phyloP scores from a whole-genome alignment of 805 yeast species.

The Debaryomyces prosopidis region DNA sequence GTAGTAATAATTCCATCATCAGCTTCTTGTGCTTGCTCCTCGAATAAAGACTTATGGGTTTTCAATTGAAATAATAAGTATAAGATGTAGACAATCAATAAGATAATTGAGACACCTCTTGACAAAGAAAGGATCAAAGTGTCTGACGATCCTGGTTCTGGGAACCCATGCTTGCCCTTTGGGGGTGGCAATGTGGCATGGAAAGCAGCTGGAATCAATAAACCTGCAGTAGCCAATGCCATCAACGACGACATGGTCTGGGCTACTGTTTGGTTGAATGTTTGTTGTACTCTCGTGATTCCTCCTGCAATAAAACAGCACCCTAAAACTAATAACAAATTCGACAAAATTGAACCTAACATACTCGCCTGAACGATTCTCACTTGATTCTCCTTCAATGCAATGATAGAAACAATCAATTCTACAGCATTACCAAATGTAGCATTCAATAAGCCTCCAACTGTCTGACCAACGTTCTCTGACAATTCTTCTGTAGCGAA shows the following conservation, averaged over 20 bases:
- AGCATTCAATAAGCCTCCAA: conserved; percentile 94
- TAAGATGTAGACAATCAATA: conserved; percentile 73
- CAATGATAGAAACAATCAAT: conserved; percentile 90
- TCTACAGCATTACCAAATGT: conserved; percentile 98
- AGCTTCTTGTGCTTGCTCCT: conserved; percentile 37
- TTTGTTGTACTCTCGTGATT: conserved; percentile 77
- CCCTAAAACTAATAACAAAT: conserved; percentile 87
- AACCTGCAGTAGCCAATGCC: conserved; percentile 86
- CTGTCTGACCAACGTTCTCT: conserved; percentile 82
- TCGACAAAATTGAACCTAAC: conserved; percentile 92
- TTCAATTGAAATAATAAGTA: conserved; percentile 85
- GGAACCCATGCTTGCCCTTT: conserved; percentile 37
- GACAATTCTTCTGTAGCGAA: conserved; percentile 93
- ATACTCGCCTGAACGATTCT: conserved; percentile 96
- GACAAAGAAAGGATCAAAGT: conserved; percentile 69
- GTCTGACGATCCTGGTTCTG: conserved; percentile 40
- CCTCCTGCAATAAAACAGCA: conserved; percentile 96
- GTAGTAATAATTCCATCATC: conserved; percentile 41
- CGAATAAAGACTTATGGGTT: conserved; percentile 80
- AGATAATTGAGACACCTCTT: conserved; percentile 80
- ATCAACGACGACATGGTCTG: conserved; percentile 95
- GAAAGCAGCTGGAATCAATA: conserved; percentile 95
- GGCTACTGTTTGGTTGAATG: conserved; percentile 93
- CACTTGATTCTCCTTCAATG: conserved; percentile 80
- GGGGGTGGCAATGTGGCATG: conserved; percentile 69